A percentile compares a stretch with the other conserved stretches of the same genome.
phyloP scores from a whole-genome alignment of 1,284 basidiomycete species.

The Melampsora abietis-canadensis region DNA sequence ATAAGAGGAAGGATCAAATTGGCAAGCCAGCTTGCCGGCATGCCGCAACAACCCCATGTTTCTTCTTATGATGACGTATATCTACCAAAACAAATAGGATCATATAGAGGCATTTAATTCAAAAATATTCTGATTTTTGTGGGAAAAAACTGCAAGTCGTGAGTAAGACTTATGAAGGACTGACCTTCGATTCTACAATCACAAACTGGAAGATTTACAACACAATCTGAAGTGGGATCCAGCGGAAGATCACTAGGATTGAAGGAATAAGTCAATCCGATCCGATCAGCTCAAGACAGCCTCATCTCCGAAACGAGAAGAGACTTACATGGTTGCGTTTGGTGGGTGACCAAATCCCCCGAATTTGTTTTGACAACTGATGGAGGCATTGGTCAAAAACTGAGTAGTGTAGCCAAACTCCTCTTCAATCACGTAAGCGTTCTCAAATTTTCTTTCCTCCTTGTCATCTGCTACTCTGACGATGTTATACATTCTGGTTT shows the following conservation, averaged over 20 bases:
- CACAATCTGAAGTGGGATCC: slow-evolving; percentile 33
- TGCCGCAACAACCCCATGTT: slow-evolving; percentile 23
- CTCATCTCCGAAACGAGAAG: not conserved
- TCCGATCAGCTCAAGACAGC: not conserved
- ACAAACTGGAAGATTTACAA: slow-evolving; percentile 39
- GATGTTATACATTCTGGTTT: slow-evolving; percentile 37
- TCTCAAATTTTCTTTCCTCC: slow-evolving; percentile 15
- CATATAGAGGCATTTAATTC: not conserved
- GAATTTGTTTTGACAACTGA: slow-evolving; percentile 36
- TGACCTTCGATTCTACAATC: slow-evolving; percentile 23
- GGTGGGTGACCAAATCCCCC: slow-evolving; percentile 31
- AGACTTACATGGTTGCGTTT: slow-evolving; percentile 23
- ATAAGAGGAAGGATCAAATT: slow-evolving; percentile 10
- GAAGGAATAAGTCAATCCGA: not conserved
- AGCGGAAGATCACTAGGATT: slow-evolving; percentile 13
- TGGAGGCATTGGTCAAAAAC: slow-evolving; percentile 32
- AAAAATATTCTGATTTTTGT: not conserved
- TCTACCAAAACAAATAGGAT: not conserved
- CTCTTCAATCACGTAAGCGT: slow-evolving; percentile 26
- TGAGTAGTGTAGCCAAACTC: slow-evolving; percentile 34
- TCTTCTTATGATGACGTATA: slow-evolving; percentile 3
- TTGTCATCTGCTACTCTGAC: slow-evolving; percentile 21
- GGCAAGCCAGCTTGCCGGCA: slow-evolving; percentile 33
- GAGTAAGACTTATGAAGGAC: not conserved
- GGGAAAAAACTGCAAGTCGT: not conserved